Percentiles rank a stretch among this genome's conserved stretches.
phyloP scores from a whole-genome alignment of 257 asterid genomes.

The Coffea canephora region DNA sequence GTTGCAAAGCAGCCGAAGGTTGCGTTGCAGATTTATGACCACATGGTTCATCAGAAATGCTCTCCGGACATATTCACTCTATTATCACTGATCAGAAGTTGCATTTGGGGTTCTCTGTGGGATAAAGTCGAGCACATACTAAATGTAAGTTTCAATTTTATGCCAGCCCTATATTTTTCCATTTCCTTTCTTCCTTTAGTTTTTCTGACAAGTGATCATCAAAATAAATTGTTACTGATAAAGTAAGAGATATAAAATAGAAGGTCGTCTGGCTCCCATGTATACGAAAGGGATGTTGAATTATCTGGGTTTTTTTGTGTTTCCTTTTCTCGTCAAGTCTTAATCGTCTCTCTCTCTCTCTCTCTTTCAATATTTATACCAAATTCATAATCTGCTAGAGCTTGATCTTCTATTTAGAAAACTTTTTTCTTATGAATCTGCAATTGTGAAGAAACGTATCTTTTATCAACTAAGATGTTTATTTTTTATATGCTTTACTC shows the following conservation, averaged over 20 bases:
- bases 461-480: not conserved
- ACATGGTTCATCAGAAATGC: slow-evolving; percentile 53
- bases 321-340: not conserved
- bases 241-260: not conserved
- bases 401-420: not conserved
- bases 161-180: not conserved
- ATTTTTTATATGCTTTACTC: not conserved
- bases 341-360: not conserved
- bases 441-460: not conserved
- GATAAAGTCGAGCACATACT: slow-evolving; percentile 62
- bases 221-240: not conserved
- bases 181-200: not conserved
- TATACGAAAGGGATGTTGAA: not conserved
- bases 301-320: not conserved
- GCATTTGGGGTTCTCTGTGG: slow-evolving; percentile 87
- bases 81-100: slow-evolving; percentile 63
- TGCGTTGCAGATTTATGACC: slow-evolving; percentile 72
- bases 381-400: not conserved
- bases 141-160: slow-evolving; percentile 41
- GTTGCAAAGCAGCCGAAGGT: slow-evolving; percentile 67
- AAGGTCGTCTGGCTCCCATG: not conserved
- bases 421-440: not conserved
- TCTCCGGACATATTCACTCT: slow-evolving; percentile 71
- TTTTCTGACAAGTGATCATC: not conserved
- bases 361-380: not conserved